Percentiles rank a stretch among this genome's conserved stretches.
Evolutionary conservation across 1,139 yeast genomes (phyloP).

Genomic region (Pichia sp.): DNA sequence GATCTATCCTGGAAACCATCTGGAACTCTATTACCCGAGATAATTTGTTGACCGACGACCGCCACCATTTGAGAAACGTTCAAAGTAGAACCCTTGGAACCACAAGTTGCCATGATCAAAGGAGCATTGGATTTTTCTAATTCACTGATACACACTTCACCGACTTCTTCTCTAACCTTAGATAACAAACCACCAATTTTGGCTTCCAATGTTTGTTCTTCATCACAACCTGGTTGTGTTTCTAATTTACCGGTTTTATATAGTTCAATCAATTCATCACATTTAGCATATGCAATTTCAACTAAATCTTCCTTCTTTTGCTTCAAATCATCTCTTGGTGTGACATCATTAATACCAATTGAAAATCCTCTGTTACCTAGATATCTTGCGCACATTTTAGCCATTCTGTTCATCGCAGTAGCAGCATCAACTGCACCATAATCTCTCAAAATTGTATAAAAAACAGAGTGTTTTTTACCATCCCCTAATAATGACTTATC

Average conservation of each 20-base stretch:
- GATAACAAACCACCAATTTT: conserved; percentile 94
- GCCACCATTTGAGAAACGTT: conserved; percentile 99
- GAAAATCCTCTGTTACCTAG: conserved; percentile 95
- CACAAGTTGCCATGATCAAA: conserved; percentile 98
- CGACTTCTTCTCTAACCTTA: conserved; percentile 97
- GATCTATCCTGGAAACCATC: conserved; percentile 99
- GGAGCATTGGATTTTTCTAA: conserved; percentile 91
- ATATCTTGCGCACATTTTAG: conserved; percentile 91
- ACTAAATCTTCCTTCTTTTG: conserved; percentile 81
- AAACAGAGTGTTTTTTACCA: conserved; percentile 95
- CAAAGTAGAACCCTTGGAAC: conserved; percentile 96
- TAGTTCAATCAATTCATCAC: conserved; percentile 81
- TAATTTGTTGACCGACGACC: conserved; percentile 98
- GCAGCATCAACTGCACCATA: conserved; percentile 97
- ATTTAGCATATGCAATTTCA: conserved; percentile 81
- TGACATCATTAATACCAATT: conserved; percentile 95
- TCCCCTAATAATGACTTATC: conserved; percentile 95
- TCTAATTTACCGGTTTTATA: conserved; percentile 84
- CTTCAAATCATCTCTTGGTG: conserved; percentile 78
- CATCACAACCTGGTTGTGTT: conserved; percentile 98
- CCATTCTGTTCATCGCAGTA: conserved; percentile 95
- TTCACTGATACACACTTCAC: conserved; percentile 93
- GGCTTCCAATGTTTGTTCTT: conserved; percentile 96
- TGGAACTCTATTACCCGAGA: conserved; percentile 97
- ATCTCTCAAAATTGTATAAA: conserved; percentile 89